Evolutionary conservation across 176 grass and related monocot genomes (phyloP), one percentile per base, ranked within the genome.

Genomic region (Phyllostachys edulis): DNA sequence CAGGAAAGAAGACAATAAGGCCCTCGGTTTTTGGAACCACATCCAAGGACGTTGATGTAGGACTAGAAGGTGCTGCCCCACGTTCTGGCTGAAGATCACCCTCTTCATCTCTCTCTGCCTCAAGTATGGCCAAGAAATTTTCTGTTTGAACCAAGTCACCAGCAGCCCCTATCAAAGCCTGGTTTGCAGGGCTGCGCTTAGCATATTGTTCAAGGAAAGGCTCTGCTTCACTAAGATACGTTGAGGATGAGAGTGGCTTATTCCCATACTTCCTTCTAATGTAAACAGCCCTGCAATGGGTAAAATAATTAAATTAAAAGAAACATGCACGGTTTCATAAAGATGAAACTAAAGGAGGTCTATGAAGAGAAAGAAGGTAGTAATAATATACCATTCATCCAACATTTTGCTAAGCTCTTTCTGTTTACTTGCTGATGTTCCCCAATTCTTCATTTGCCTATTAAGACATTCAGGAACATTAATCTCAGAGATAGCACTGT

Each of bases 151-250:
- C 89, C 70, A 98, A 86, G 77, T 92, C 90, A 69, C 93, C 96
- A 80, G 96, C 93, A 24, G 93, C 89, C 23, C 96, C 96, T 73
- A 98, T 89, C 86, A 98, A 84, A 82, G 87, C 87, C 84, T 95
- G 93, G 83, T 98, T 98, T 80, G 77, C 79, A 47, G 85, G 91
- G 83, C 93, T 95, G 60, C 82, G 80, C 71, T 88, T 93, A 71
- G 96, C 96, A 51, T 98, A 98, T 59, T 86, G 89, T 89, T 98
- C 93, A 79, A 98, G 91, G 89, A 98, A 98, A 82, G 91, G 96
- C 73, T 98, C 96, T 45, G 96, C 96, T 84, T 98, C 93, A 85
- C 63, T 89, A 69, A 98, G 92, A 73, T 95, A 98, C 57, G 67
- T 92, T 17, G 96, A 95, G 40, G 92, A 91, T 60, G 80, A 92